Percentiles rank a stretch among this genome's conserved stretches.
Evolutionary conservation across 2,329 filamentous ascomycete species (phyloP).

Genomic region (Penicillium capsulatum): DNA sequence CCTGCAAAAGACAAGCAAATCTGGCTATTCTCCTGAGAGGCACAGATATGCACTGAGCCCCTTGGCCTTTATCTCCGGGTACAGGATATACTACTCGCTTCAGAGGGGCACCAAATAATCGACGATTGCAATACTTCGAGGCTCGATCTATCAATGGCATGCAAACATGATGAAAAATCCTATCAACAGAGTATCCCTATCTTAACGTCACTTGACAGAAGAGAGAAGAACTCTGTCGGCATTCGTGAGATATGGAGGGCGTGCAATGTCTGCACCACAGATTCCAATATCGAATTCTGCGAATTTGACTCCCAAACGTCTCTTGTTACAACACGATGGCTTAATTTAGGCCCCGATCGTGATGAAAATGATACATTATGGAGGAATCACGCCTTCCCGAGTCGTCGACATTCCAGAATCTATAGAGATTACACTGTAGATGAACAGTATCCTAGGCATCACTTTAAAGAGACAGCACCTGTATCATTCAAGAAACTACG

Average conservation of each 20-base stretch:
- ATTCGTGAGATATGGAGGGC: no score
- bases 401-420: not conserved
- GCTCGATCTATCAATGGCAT: no score
- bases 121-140: no score
- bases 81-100: no score
- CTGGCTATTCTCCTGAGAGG: not conserved
- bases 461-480: not conserved
- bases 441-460: not conserved
- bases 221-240: not conserved
- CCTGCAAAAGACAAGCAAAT: not conserved
- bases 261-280: not conserved
- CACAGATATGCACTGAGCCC: no score
- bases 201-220: no score
- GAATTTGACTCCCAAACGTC: not conserved
- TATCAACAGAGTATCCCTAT: no score
- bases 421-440: no score
- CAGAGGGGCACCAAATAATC: no score
- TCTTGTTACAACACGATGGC: not conserved
- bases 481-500: not conserved
- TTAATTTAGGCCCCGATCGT: not conserved
- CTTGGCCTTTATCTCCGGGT: no score
- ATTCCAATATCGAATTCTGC: not conserved
- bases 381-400: not conserved
- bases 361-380: not conserved
- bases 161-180: no score